Base-by-base conservation (phyloP, 257 asterid species). In the Solanum peruvianum region DNA sequence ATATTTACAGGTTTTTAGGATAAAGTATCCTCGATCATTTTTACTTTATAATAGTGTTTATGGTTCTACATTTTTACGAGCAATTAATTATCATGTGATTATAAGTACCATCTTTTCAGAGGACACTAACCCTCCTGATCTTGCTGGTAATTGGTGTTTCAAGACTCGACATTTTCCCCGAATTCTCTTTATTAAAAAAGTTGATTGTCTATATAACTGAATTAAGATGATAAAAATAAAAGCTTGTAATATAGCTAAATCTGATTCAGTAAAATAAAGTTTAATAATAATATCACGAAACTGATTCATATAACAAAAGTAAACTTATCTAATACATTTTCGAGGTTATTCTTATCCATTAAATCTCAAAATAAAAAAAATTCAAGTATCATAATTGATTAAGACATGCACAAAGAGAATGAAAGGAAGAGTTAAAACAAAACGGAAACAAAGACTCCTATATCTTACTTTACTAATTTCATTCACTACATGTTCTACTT, bases 331-430 rank as follows among this genome's bases (percentile, higher is more conserved):
- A 5, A 9, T 29, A 29, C 11, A 15, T 29, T 2, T 69, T 15
- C 6, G 0, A 15, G 6, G 7, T 69, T 31, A 29, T 69, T 29
- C 41, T 29, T 14, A 4, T 69, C 5, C 41, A 29, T 29, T 69
- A 69, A 69, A 29, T 1, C 13, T 69, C 6, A 69, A 69, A 69
- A 29, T 5, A 25, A 56, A 18, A 16, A 6, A 58, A 4, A 7
- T 16, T 3, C 2, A 9, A 8, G 3, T 20, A 20, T 58, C 0
- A 3, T 0, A 25, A 8, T 66, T 66, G 9, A 25, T 0, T 66
- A 18, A 8, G 9, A 27, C 9, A 25, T 0, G 9, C 9, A 5
- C 6, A 4, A 27, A 12, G 5, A 5, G 37, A 4, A 66, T 2
- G 20, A 6, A 27, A 31, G 18, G 1, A 66, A 66, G 37, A 66